Base-by-base conservation (phyloP, 2,329 filamentous ascomycete species). In the Fusarium domesticum region DNA sequence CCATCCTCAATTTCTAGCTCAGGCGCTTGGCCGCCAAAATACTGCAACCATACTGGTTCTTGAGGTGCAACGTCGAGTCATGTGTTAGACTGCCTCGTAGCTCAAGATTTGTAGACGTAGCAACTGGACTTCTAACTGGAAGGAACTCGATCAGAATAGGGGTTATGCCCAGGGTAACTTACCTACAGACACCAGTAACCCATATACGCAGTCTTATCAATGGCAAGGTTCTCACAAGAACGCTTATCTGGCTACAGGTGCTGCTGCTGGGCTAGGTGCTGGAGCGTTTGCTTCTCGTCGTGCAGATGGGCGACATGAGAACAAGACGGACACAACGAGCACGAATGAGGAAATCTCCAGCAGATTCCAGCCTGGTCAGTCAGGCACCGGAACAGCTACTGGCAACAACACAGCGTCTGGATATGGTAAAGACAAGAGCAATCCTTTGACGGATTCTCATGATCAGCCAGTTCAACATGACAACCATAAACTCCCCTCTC, bases 201-300 rank as follows among this genome's bases (percentile, higher is more conserved):
- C 10, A 10, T 12, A 8, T 28, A 8, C 14, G 3, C 23, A 28
- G 14, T 28, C 23, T 28, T 12, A 28, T 28, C 23, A 28, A 10
- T 12, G 14, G 23, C 23, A 28, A 28, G 23, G 14, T 28, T 28
- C 23, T 5, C 23, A 28, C 7, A 28, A 12, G 14, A 28, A 28
- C 14, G 23, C 23, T 3, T 28, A 28, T 12, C 7, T 28, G 23
- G 23, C 23, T 12, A 28, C 23, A 5, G 23, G 23, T 28, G 23
- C 23, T 4, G 23, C 23, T 8, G 23, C 23, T 6, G 41, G 41
- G 23, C 18, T 43, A 6, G 41, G 41, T 34, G 41, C 41, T 8
- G 41, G 41, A 15, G 18, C 23, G 25, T 15, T 34, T n/a, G 35
- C 28, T 15, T 37, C 28, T 14, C 23, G 20, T 7, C 11, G 23